These are phyloP conservation scores for Anisogramma anomala DNA, from an alignment of 2,329 filamentous ascomycete genomes.

Conservation along the genomic window DNA sequence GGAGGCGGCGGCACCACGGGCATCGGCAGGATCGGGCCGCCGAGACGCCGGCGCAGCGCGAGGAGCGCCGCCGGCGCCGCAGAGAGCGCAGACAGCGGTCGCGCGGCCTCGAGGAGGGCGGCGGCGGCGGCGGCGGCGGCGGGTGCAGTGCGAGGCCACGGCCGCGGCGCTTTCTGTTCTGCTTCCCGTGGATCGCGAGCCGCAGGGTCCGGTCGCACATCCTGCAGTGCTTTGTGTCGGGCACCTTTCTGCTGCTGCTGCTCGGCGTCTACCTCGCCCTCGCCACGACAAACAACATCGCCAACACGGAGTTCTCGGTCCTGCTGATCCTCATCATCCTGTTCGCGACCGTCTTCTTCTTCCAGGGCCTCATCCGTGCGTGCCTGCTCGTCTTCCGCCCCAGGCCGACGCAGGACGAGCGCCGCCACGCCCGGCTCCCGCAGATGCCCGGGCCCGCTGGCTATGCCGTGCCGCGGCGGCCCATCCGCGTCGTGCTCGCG, in stretches of 20 bases:
- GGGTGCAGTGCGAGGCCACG: constrained; percentile 15
- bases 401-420: constrained; percentile 23
- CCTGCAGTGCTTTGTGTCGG: constrained; percentile 53
- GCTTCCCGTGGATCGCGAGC: constrained; percentile 45
- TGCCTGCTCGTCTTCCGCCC: constrained; percentile 52
- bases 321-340: constrained; percentile 70
- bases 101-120: constrained; percentile 13
- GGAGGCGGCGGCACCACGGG: constrained; percentile 1
- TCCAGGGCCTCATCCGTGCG: constrained; percentile 63
- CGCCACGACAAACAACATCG: constrained; percentile 50
- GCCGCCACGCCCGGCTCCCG: constrained; percentile 18
- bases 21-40: constrained; percentile 5
- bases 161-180: constrained; percentile 38
- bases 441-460: constrained; percentile 45
- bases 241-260: constrained; percentile 46
- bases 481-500: constrained; percentile 66
- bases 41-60: constrained; percentile 14
- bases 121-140: constrained; percentile 18
- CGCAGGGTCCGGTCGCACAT: constrained; percentile 42
- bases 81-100: constrained; percentile 6
- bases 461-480: constrained; percentile 58
- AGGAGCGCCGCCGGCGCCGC: constrained; percentile 4
- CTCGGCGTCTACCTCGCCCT: constrained; percentile 61
- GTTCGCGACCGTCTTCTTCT: constrained; percentile 65
- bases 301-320: constrained; percentile 63